Evolutionary conservation across 163 green algal species (phyloP).

Genomic region (Chlorella variabilis): DNA sequence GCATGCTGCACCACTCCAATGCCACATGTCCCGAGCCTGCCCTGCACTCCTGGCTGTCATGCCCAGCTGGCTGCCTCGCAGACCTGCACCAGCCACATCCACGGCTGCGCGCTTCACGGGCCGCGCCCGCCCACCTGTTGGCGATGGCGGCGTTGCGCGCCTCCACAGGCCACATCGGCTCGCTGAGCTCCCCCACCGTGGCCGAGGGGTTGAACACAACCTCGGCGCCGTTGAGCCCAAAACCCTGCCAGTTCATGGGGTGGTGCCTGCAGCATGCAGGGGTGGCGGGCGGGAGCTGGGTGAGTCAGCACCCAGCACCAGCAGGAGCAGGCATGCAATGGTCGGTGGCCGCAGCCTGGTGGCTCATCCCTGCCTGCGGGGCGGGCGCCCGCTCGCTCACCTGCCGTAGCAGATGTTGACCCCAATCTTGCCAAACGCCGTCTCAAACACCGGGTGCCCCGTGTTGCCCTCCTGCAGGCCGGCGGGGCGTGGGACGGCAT

Average conservation of each 20-base stretch:
- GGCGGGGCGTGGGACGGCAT: too few species aligned
- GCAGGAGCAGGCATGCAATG: too few species aligned
- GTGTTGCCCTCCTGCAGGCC: slow-evolving; percentile 97
- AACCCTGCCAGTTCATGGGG: slow-evolving; percentile 95
- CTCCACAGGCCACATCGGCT: slow-evolving; percentile 93
- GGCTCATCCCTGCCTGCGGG: too few species aligned
- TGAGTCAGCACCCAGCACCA: too few species aligned
- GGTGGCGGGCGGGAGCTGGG: too few species aligned
- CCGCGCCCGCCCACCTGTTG: slow-evolving; percentile 78
- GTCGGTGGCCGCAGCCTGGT: too few species aligned
- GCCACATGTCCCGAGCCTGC: not conserved
- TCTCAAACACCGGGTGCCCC: slow-evolving; percentile 94
- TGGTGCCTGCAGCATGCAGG: slow-evolving; percentile 85
- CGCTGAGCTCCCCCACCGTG: slow-evolving; percentile 84
- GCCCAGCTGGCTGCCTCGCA: too few species aligned
- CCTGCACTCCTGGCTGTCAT: not conserved
- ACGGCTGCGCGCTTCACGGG: too few species aligned
- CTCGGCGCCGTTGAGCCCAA: slow-evolving; percentile 96
- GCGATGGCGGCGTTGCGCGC: slow-evolving; percentile 96
- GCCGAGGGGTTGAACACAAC: slow-evolving; percentile 98
- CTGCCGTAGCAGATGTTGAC: slow-evolving; percentile 99
- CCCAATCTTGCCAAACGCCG: slow-evolving; percentile 87
- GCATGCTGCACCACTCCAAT: not conserved
- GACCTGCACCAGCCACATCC: too few species aligned
- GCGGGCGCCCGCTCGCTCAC: too few species aligned